Base-by-base conservation (phyloP, 257 asterid genomes). In the Ehretia macrophylla region DNA sequence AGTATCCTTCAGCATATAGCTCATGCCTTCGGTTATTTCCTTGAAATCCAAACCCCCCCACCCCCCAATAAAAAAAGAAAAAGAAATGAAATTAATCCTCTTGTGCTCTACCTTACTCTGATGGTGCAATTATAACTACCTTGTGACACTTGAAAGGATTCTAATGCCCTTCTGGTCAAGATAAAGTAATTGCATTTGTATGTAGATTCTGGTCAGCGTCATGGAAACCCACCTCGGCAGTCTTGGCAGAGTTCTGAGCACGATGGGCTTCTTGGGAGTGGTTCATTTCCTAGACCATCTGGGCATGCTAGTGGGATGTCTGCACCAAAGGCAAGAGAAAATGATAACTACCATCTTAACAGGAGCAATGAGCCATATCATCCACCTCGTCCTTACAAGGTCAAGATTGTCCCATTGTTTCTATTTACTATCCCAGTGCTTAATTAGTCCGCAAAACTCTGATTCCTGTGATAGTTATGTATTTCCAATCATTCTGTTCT, bases 301-400 rank as follows among this genome's bases (percentile, higher is more conserved):
- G 95, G 85, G 42, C 75, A 68, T 80, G 73, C 84, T 21, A 40
- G 87, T 55, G 96, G 95, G 63, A 21, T 60, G 32, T 69, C 90
- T 52, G 79, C 90, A 56, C 50, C 88, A 17, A 93, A 85, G 77
- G 67, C 37, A 68, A 80, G 78, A 58, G 58, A 82, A 9, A 83
- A 69, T 63, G 97, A 90, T 60, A 80, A 47, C 21, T 54, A 76
- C 75, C 95, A 83, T 48, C 90, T 80, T 64, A 85, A 68, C 69
- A 83, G 67, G 75, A 87, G 84, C 85, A 83, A 47, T 68, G 99
- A 85, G 67, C 90, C 93, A 27, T 90, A 90, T 72, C 97, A 93
- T 48, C 99, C 99, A 73, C 99, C 99, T 76, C 89, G 95, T 17
- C 97, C 99, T 56, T 93, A 85, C 69, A 93, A 93, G 97, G 99